Conservation (phyloP, 2,329 filamentous ascomycete genomes). For the Arthrinium puccinioides region DNA sequence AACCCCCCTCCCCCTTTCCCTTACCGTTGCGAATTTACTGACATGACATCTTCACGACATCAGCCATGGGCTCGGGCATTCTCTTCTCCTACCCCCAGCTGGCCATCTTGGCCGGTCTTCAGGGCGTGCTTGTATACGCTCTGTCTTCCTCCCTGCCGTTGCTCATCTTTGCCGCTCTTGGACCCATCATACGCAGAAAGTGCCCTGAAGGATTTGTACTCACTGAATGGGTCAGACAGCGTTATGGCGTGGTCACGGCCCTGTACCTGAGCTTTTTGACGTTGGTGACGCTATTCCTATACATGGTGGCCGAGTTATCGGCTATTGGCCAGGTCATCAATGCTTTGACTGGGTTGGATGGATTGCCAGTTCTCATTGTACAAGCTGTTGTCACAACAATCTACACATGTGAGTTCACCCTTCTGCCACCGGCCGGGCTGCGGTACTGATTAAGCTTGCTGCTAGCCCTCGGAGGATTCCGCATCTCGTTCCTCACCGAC, state of each 20-base stretch:
- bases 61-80: conserved; percentile 78
- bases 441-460: background rate
- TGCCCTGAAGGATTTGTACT: conserved; percentile 79
- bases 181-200: conserved; percentile 70
- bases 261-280: conserved; percentile 73
- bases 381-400: conserved; percentile 72
- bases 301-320: conserved; percentile 81
- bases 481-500: conserved; percentile 78
- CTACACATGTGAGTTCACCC: conserved; percentile 60
- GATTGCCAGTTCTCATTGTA: conserved; percentile 69
- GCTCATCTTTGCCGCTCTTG: conserved; percentile 65
- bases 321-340: conserved; percentile 73
- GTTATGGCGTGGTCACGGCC: conserved; percentile 63
- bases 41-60: conserved; percentile 35
- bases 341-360: conserved; percentile 66
- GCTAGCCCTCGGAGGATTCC: conserved; percentile 72
- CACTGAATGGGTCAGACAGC: conserved; percentile 76
- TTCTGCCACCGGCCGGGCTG: too few species aligned
- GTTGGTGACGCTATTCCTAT: conserved; percentile 73
- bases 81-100: conserved; percentile 78
- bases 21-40: conserved; percentile 20
- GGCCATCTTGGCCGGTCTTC: conserved; percentile 69
- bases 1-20: conserved; percentile 21
- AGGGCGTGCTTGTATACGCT: conserved; percentile 72
- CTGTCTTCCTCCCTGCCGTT: conserved; percentile 66